Conservation (phyloP, 495 filamentous ascomycete genomes). For the Cudoniella acicularis region DNA sequence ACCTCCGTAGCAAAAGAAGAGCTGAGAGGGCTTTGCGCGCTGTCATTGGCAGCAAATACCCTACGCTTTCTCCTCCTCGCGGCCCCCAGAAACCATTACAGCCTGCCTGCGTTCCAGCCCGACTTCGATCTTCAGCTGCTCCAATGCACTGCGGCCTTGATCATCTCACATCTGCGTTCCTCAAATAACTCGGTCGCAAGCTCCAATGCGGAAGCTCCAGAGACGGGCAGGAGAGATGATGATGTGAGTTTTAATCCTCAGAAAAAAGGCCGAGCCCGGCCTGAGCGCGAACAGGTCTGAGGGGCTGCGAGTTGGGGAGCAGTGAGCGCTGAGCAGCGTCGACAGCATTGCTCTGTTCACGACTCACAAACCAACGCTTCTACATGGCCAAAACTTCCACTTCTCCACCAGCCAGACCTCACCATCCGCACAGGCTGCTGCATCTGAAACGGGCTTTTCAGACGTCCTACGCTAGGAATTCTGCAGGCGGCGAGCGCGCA, state of each 20-base stretch:
- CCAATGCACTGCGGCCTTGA: neutral
- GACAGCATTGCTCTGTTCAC: no score
- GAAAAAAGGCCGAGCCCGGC: neutral
- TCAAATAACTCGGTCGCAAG: neutral
- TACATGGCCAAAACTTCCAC: no score
- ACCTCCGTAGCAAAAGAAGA: neutral
- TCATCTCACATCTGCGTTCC: neutral
- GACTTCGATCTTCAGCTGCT: neutral
- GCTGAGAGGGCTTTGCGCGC: neutral
- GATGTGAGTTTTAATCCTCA: neutral
- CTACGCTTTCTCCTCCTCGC: neutral
- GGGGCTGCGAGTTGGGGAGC: no score
- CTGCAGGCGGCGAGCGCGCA: no score
- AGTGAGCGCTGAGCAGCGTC: no score
- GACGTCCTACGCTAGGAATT: conserved; percentile 9
- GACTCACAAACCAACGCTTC: no score
- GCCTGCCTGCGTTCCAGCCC: neutral
- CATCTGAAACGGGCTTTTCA: conserved; percentile 18
- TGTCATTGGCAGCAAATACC: no score
- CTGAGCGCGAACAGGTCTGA: no score
- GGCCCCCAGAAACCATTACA: neutral
- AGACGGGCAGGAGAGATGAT: neutral
- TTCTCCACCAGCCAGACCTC: no score
- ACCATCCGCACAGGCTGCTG: neutral
- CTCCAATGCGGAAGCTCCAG: neutral